Evolutionary conservation across 768 basidiomycete species (phyloP).

Genomic region (Neoboletus magnificus): DNA sequence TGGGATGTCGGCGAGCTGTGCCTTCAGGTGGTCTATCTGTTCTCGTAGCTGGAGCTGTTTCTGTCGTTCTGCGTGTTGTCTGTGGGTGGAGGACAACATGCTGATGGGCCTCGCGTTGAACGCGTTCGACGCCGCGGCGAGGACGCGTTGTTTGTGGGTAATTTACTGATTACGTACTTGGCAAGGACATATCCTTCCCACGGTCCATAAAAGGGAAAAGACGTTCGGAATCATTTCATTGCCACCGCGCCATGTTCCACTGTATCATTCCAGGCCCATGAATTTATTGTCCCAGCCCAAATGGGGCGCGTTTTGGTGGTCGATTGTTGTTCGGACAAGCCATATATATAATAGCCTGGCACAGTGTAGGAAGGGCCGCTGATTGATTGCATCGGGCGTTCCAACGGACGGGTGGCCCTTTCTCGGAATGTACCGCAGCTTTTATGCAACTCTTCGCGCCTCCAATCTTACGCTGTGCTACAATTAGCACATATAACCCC

Average conservation of each 20-base stretch:
- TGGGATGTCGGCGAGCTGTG: constrained; percentile 46
- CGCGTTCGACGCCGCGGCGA: constrained; percentile 17
- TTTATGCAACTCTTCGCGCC: constrained; percentile 22
- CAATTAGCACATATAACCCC: constrained; percentile 26
- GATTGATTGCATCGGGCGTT: constrained; percentile 10
- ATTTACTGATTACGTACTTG: constrained; percentile 18
- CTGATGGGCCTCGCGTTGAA: constrained; percentile 4
- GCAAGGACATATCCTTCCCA: constrained; percentile 9
- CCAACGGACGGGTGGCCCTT: constrained; percentile 12
- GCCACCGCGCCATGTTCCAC: constrained; percentile 7
- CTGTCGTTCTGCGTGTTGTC: constrained; percentile 35
- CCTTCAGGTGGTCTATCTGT: constrained; percentile 56
- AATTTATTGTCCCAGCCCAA: constrained; percentile 1
- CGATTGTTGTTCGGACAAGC: background rate
- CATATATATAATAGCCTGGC: constrained; percentile 6
- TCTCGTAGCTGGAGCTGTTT: constrained; percentile 48
- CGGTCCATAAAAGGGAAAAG: background rate
- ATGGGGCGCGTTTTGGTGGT: background rate
- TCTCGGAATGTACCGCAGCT: constrained; percentile 34
- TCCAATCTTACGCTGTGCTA: constrained; percentile 25
- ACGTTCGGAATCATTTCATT: constrained; percentile 10
- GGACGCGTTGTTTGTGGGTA: constrained; percentile 24
- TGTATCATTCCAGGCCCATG: constrained; percentile 1
- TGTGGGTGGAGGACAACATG: constrained; percentile 58
- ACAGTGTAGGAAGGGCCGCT: constrained; percentile 9